Base-by-base conservation (phyloP, 106 monocot genomes). In the Apostasia ramifera region DNA sequence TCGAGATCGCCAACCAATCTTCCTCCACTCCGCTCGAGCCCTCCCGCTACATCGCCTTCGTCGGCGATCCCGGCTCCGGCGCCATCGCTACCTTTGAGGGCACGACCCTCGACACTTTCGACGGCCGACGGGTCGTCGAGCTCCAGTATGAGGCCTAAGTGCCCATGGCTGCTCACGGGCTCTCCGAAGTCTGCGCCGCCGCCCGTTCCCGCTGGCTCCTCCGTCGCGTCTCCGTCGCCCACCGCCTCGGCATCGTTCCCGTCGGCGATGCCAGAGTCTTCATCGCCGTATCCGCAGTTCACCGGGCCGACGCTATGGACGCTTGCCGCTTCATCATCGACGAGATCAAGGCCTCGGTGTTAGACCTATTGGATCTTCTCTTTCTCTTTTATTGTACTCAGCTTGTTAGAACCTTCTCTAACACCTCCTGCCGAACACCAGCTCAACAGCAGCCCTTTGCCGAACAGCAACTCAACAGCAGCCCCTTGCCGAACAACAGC, bases 21-120 rank as follows among this genome's bases (percentile, higher is more conserved):
- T 79, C 83, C 26, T 8, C 69, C 66, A 9, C 62, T n/a, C 79
- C 71, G 1, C 61, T 89, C 59, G 86, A 94, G 73, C 40, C 77
- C 60, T 9, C 57, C 47, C 72, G 73, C 68, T 88, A 84, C 79
- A 66, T 81, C 14, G 51, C 70, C 72, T 82, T 76, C 92, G 95
- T 92, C 37, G 84, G 89, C 61, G 81, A 84, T 80, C 84, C 86
- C 5, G 58, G 73, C 7, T 86, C 91, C 61, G 91, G 95, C 56
- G 95, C 88, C 1, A 78, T 97, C 70, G 84, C 95, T 13, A 92
- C 95, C 6, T 97, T 97, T 76, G 86, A 92, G 86, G 92, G 95
- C 8, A 89, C 92, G 4, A 92, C 91, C 3, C 84, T 92, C 57
- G 92, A 92, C 84, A 84, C 83, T 71, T 97, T 92, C 82, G 77